Evolutionary conservation across 2,329 filamentous ascomycete species (phyloP).

Genomic region (Neopestalotiopsis sp.): DNA sequence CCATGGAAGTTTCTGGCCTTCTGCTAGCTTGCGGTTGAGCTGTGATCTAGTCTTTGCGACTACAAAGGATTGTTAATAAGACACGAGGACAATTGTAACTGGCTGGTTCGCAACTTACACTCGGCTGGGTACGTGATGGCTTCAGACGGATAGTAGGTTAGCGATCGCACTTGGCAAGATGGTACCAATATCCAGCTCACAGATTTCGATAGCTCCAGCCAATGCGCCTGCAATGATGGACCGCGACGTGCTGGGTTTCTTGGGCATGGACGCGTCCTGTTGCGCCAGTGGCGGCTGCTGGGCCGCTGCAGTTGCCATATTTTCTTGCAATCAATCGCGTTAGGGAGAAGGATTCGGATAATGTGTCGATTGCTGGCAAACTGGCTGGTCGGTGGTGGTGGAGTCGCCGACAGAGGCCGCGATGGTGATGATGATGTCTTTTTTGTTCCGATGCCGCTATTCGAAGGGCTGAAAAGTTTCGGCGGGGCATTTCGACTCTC

Average conservation of each 20-base stretch:
- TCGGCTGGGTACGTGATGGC: slow-evolving; percentile 83
- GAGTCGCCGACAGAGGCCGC: neutral
- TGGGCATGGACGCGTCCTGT: slow-evolving; percentile 33
- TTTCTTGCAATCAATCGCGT: neutral
- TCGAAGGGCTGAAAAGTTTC: slow-evolving; percentile 2
- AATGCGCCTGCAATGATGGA: slow-evolving; percentile 91
- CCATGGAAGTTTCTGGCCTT: slow-evolving; percentile 89
- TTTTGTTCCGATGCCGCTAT: slow-evolving; percentile 16
- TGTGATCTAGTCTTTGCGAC: slow-evolving; percentile 95
- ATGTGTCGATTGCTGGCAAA: neutral
- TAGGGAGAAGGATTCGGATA: neutral
- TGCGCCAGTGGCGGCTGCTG: slow-evolving; percentile 11
- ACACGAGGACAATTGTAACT: neutral
- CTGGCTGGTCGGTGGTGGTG: neutral
- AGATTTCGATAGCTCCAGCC: slow-evolving; percentile 94
- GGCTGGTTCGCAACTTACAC: slow-evolving; percentile 52
- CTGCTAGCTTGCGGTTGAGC: slow-evolving; percentile 82
- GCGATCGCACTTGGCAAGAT: neutral
- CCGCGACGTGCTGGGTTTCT: slow-evolving; percentile 78
- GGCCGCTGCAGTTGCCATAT: slow-evolving; percentile 20
- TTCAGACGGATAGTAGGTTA: slow-evolving; percentile 33
- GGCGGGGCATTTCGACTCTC: slow-evolving; percentile 10
- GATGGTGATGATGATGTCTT: neutral
- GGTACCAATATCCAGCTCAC: slow-evolving; percentile 50
- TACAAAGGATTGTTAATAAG: slow-evolving; percentile 37